phyloP scores from a whole-genome alignment of 176 grass and related monocot genomes.

The Sorghum bicolor region DNA sequence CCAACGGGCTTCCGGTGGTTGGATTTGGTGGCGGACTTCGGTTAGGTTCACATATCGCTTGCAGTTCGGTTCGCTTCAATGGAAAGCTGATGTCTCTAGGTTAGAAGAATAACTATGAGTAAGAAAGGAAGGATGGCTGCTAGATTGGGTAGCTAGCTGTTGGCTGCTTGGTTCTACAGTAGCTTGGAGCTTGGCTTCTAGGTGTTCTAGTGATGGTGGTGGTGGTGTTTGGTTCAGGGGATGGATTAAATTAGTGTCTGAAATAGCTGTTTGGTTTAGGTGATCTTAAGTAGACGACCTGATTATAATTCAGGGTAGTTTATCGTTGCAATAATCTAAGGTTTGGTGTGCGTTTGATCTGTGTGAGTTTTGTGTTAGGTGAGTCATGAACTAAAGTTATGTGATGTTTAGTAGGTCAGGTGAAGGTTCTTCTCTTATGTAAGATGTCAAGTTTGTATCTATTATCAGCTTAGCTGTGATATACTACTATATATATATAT shows the following conservation, averaged over 20 bases:
- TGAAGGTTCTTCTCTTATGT: neutral
- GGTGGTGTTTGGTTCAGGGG: neutral
- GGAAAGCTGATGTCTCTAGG: neutral
- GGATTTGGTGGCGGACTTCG: slow-evolving; percentile 40
- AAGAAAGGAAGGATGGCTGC: neutral
- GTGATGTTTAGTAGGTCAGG: neutral
- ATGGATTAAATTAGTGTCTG: neutral
- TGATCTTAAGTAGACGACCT: neutral
- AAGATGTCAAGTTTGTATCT: slow-evolving; percentile 3
- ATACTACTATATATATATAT: neutral
- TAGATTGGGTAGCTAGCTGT: neutral
- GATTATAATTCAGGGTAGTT: neutral
- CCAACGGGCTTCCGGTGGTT: slow-evolving; percentile 15
- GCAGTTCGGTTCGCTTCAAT: slow-evolving; percentile 10
- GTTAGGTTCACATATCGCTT: slow-evolving; percentile 12
- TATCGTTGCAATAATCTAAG: slow-evolving; percentile 6
- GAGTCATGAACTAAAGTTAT: neutral
- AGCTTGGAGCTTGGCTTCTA: neutral
- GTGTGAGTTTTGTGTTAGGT: neutral
- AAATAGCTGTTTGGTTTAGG: neutral
- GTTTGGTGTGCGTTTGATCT: neutral
- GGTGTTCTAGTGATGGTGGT: neutral
- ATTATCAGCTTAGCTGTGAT: neutral
- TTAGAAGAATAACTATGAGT: slow-evolving; percentile 5
- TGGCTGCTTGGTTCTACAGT: neutral